Base-by-base conservation (phyloP, 2,329 filamentous ascomycete species). In the Cercospora canescens region DNA sequence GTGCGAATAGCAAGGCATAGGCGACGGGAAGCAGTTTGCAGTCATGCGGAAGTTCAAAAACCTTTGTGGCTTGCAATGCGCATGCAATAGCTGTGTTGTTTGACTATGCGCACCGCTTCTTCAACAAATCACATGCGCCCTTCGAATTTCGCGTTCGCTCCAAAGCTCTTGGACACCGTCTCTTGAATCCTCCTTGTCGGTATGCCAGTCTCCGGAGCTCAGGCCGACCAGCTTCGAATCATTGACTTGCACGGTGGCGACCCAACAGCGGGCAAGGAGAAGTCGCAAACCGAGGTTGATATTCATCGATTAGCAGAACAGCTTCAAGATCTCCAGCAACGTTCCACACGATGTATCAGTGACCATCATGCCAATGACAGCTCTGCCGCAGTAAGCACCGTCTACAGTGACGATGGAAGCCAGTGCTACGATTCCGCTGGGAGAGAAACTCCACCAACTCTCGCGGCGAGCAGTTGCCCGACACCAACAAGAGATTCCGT, bases 371-470 rank as follows among this genome's bases (percentile, higher is more conserved):
- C 48, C 37, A 39, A 50, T 37, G 60, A 63, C 28, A 61, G 66
- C 60, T 62, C 65, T 35, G 60, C 48, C 30, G 59, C 64, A 16
- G 65, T 64, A 30, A 68, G 66, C 50, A 57, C 62, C 52, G 58
- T 59, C 28, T 58, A 63, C 30, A 68, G 66, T 18, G 66, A 68
- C 41, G 63, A 65, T 61, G 66, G 57, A 2, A 65, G 66, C 50
- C 61, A 58, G 55, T 58, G 63, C 28, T 57, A 56, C 35, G 57
- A 56, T 18, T 56, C 55, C 32, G 48, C 48, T 14, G 63, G 59
- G 28, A 41, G n/a, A 12, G 63, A 68, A 11, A 60, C 60, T 14
- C 66, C 64, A 18, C 67, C 67, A 8, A 61, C 62, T 5, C 45
- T 69, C 26, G 45, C 67, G 6, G 26, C 50, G 6, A 64, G 64